Evolutionary conservation across 768 basidiomycete genomes (phyloP).

Genomic region (Boletus tomentosulus): DNA sequence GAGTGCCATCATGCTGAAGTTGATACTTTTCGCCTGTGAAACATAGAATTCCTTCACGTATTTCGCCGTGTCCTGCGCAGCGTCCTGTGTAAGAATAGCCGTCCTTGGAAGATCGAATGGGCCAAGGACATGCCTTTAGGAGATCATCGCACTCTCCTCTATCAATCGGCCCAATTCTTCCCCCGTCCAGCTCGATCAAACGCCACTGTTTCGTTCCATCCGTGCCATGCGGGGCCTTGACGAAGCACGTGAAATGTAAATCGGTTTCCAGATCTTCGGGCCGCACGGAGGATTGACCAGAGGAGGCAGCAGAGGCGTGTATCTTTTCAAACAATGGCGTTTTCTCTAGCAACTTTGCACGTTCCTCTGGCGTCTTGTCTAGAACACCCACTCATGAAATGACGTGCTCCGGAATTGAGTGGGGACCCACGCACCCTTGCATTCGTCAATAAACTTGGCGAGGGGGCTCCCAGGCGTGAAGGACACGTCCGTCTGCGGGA

Average conservation of each 20-base stretch:
- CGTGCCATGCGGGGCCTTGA: constrained; percentile 48
- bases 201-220: constrained; percentile 33
- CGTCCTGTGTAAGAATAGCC: background rate
- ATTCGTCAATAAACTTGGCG: constrained; percentile 60
- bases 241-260: constrained; percentile 86
- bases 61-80: constrained; percentile 41
- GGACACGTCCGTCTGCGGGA: constrained; percentile 49
- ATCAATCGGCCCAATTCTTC: constrained; percentile 75
- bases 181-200: constrained; percentile 83
- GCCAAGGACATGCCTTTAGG: constrained; percentile 40
- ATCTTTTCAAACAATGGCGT: constrained; percentile 75
- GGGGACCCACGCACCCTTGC: constrained; percentile 44
- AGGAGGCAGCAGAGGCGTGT: constrained; percentile 63
- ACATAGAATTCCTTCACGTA: constrained; percentile 44
- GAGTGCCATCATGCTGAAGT: constrained; percentile 48
- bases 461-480: constrained; percentile 57
- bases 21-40: constrained; percentile 33
- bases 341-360: constrained; percentile 70
- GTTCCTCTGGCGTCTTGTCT: constrained; percentile 70
- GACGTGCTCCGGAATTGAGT: background rate
- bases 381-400: background rate
- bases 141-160: constrained; percentile 60
- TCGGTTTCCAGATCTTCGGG: constrained; percentile 65
- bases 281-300: constrained; percentile 61
- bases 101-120: background rate